A percentile compares a stretch with the other conserved stretches of the same genome.
These are phyloP conservation scores for Quercus variabilis DNA, from an alignment of 306 rosid species.

Conservation along the genomic window DNA sequence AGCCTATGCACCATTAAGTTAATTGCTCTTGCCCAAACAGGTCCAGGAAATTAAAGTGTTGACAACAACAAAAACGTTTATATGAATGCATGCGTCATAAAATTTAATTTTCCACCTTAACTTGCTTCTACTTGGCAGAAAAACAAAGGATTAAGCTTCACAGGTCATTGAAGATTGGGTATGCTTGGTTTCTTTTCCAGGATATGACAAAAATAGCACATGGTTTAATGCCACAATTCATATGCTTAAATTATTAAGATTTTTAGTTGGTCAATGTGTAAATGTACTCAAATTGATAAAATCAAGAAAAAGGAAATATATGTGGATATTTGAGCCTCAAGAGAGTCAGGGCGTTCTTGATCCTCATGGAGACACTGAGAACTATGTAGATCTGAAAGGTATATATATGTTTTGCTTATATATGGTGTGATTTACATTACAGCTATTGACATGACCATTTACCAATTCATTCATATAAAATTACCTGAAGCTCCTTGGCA, in stretches of 20 bases:
- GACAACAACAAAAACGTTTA: background rate
- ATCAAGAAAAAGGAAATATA: background rate
- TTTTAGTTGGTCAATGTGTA: background rate
- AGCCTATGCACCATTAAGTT: background rate
- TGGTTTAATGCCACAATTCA: background rate
- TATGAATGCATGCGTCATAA: background rate
- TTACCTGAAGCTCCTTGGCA: conserved; percentile 91
- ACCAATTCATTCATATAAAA: conserved; percentile 4
- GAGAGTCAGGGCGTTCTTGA: background rate
- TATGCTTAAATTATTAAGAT: background rate
- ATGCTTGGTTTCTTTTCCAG: background rate
- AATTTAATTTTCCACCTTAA: no score
- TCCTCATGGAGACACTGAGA: background rate
- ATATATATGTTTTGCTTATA: background rate
- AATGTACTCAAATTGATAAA: background rate
- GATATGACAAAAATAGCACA: background rate
- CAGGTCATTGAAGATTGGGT: background rate
- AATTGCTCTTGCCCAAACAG: background rate
- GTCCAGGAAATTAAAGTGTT: background rate
- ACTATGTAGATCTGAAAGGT: background rate
- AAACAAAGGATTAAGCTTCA: background rate
- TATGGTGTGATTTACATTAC: background rate
- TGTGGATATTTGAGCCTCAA: background rate
- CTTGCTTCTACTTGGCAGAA: no score
- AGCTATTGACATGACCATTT: background rate